A percentile compares a stretch with the other conserved stretches of the same genome.
Evolutionary conservation across 2,329 filamentous ascomycete genomes (phyloP).

Genomic region (Myriosclerotinia duriaeana): DNA sequence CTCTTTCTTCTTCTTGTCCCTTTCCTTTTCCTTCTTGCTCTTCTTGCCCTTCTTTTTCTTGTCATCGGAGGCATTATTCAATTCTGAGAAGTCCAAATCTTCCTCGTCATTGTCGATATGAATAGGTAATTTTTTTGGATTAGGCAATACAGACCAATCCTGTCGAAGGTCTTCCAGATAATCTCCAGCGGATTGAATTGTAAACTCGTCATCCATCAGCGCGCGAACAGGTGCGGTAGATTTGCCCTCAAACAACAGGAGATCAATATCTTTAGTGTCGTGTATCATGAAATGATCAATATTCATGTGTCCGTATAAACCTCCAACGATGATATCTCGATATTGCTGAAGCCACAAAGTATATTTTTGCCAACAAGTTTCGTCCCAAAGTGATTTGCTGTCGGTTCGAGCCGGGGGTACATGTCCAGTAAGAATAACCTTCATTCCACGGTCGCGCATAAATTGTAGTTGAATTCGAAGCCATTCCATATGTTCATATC

Average conservation of each 20-base stretch:
- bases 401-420: conserved; percentile 86
- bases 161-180: conserved; percentile 78
- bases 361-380: conserved; percentile 98
- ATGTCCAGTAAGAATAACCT: conserved; percentile 91
- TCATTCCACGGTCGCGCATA: conserved; percentile 80
- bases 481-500: conserved; percentile 96
- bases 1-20: conserved; percentile 52
- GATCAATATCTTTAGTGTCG: conserved; percentile 74
- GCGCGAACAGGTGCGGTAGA: conserved; percentile 40
- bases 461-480: conserved; percentile 83
- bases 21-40: conserved; percentile 53
- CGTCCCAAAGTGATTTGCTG: conserved; percentile 88
- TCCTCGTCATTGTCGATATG: not conserved
- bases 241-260: conserved; percentile 47
- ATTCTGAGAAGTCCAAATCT: not conserved
- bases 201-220: conserved; percentile 55
- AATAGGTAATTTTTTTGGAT: conserved; percentile 31
- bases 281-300: conserved; percentile 95
- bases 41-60: conserved; percentile 47
- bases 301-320: conserved; percentile 94
- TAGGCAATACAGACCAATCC: conserved; percentile 75
- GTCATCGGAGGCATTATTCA: conserved; percentile 26
- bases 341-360: conserved; percentile 87
- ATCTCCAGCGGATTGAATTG: conserved; percentile 65
- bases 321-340: conserved; percentile 79